These are phyloP conservation scores for Penicillium sp. DNA, from an alignment of 2,329 filamentous ascomycete genomes.

Conservation along the genomic window DNA sequence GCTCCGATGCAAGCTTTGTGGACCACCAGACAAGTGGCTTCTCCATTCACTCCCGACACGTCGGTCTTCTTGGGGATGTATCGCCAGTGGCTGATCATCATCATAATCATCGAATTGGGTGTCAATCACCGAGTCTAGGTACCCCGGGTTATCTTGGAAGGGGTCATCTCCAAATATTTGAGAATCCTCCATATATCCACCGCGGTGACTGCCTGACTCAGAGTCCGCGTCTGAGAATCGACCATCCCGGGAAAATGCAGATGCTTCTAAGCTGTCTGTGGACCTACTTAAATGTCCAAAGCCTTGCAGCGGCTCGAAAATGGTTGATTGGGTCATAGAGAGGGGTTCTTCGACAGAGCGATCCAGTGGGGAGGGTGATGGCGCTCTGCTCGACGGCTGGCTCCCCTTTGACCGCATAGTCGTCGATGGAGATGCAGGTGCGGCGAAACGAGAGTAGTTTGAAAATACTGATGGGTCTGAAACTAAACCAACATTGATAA, in stretches of 20 bases:
- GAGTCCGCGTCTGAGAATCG: conserved; percentile 45
- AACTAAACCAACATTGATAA: conserved; percentile 47
- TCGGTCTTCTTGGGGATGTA: conserved; percentile 10
- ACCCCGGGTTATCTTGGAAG: conserved; percentile 37
- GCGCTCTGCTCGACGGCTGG: conserved; percentile 27
- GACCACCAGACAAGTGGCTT: conserved; percentile 18
- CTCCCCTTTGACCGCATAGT: conserved; percentile 35
- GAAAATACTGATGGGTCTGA: conserved; percentile 51
- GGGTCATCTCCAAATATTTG: conserved; percentile 31
- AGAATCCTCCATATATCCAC: conserved; percentile 27
- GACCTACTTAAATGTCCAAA: not conserved
- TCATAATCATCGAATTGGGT: conserved; percentile 36
- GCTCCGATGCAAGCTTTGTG: conserved; percentile 12
- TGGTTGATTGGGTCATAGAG: conserved; percentile 40
- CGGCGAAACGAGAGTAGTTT: conserved; percentile 41
- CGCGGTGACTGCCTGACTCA: conserved; percentile 31
- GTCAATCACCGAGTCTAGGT: conserved; percentile 40
- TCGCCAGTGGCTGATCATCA: conserved; percentile 23
- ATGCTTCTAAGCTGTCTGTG: conserved; percentile 25
- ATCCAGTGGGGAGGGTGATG: conserved; percentile 27
- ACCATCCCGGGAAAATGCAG: conserved; percentile 35
- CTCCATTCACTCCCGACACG: conserved; percentile 11
- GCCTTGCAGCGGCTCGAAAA: conserved; percentile 32
- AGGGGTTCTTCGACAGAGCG: conserved; percentile 28
- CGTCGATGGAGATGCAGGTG: conserved; percentile 33